Evolutionary conservation across 805 yeast species (phyloP), one percentile per base, ranked within the genome.

Genomic region (Yarrowia deformans): DNA sequence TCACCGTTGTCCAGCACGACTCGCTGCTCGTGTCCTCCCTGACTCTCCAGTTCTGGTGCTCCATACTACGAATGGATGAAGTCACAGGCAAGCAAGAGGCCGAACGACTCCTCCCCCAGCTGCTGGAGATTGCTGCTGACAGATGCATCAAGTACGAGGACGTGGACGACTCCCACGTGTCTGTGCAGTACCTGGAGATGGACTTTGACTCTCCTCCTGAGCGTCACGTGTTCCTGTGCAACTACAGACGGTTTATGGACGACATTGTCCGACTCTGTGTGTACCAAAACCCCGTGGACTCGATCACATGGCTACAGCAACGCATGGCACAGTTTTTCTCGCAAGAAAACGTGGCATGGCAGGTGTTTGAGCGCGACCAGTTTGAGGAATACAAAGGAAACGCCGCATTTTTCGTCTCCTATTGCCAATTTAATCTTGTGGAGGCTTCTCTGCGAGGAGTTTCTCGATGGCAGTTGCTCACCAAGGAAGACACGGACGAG

Each of bases 31-130:
- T 94, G 2, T 89, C 97, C 64, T 97, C 97, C 0, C 83, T 95
- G 18, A 90, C 97, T 0, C 79, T 95, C 67, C 97, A 93, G 76
- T 90, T 95, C 81, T 96, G 99, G 99, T 92, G 97, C 71, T 86
- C 94, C 1, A 87, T 94, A 72, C 80, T 96, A 66, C 84, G 99
- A 74, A 86, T 88, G 69, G 97, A 93, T 73, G 91, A 88, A 70
- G 81, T 90, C 29, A 72, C 74, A 42, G 70, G 75, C 18, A 73
- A 71, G 37, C 73, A 73, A 2, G 77, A 75, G 54, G 86, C 90
- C 50, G 82, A 83, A 67, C 79, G 80, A 8, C 78, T 89, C 16
- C 79, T 91, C 69, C 89, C 95, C 18, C 87, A 86, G 16, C 80
- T 95, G 49, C 80, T 96, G 60, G 90, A 90, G 73, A 84, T 86